Conservation (phyloP, 2,329 filamentous ascomycete species). For the Nannizzia gypsea region DNA sequence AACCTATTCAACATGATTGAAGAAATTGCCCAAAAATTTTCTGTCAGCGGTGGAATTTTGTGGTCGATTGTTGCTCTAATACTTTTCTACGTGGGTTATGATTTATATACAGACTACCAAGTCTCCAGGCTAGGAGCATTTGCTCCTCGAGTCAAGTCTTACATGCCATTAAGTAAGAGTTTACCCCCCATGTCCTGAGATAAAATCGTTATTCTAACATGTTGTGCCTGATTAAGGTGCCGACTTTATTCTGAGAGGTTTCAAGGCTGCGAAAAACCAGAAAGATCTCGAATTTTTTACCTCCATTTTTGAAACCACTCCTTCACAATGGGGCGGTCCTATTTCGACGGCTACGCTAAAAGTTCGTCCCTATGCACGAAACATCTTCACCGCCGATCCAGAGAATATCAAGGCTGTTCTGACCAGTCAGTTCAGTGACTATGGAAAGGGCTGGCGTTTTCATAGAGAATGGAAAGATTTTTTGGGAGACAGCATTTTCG, state of each 20-base stretch:
- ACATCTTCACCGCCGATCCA: constrained; percentile 66
- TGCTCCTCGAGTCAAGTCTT: constrained; percentile 25
- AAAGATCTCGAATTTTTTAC: constrained; percentile 53
- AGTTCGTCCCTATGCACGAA: constrained; percentile 31
- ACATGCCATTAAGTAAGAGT: constrained; percentile 27
- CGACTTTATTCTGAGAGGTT: constrained; percentile 50
- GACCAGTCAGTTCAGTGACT: constrained; percentile 76
- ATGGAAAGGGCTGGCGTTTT: constrained; percentile 65
- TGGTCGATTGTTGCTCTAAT: constrained; percentile 1
- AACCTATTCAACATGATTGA: constrained; percentile 10
- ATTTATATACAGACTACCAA: constrained; percentile 10
- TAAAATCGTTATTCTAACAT: constrained; percentile 8
- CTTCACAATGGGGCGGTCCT: constrained; percentile 29
- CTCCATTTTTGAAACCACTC: constrained; percentile 34
- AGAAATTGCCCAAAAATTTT: constrained; percentile 5
- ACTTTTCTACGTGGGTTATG: not conserved
- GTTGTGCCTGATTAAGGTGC: constrained; percentile 40
- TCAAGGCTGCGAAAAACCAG: constrained; percentile 43
- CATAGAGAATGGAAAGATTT: constrained; percentile 66
- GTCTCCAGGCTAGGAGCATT: constrained; percentile 26
- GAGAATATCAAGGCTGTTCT: constrained; percentile 87
- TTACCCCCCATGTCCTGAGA: not conserved
- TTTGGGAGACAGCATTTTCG: constrained; percentile 73
- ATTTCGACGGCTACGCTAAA: constrained; percentile 56
- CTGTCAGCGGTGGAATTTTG: constrained; percentile 1